Percentiles rank a stretch among this genome's conserved stretches.
Conservation (phyloP, 2,329 filamentous ascomycete species). For the Xylariaceae sp. region DNA sequence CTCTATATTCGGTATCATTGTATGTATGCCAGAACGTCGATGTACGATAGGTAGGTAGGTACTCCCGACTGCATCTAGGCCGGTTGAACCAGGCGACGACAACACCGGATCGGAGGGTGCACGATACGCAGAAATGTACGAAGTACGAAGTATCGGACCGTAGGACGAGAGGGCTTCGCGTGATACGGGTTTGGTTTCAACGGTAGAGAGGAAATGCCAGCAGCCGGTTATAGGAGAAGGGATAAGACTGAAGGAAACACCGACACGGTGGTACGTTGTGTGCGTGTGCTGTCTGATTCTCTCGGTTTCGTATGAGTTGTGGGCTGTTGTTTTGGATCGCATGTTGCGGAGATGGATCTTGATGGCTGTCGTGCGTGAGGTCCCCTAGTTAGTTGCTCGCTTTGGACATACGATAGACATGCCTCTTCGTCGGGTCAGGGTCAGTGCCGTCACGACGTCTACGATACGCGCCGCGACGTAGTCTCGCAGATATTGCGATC, state of each 20-base stretch:
- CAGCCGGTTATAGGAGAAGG: background rate
- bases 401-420: no score
- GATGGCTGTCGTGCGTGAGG: no score
- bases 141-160: background rate
- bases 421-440: no score
- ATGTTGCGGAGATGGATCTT: no score
- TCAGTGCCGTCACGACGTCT: no score
- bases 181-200: slow-evolving; percentile 5
- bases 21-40: background rate
- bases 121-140: background rate
- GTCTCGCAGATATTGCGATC: no score
- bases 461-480: no score
- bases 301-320: no score
- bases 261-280: no score
- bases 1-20: background rate
- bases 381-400: no score
- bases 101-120: background rate
- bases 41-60: background rate
- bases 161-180: background rate
- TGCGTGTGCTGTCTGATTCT: no score
- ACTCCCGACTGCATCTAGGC: background rate
- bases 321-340: no score
- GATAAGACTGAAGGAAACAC: background rate
- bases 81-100: background rate
- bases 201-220: slow-evolving; percentile 8